phyloP scores from a whole-genome alignment of 345 rosid species.

The Nephelium lappaceum region DNA sequence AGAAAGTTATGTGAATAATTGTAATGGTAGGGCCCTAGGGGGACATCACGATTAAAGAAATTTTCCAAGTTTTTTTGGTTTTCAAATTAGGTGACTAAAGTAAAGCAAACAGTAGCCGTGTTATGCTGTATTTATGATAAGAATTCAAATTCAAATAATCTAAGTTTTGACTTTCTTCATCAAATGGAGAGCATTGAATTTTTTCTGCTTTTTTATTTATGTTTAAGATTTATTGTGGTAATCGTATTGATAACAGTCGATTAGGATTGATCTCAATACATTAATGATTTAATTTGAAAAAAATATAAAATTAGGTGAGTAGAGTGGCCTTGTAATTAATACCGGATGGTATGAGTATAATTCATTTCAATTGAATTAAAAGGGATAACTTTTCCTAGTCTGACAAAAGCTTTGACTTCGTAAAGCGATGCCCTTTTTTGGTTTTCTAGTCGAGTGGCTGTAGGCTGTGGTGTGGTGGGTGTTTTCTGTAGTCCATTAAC shows the following conservation, averaged over 20 bases:
- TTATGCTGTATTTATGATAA: too few species aligned
- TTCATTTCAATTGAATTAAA: too few species aligned
- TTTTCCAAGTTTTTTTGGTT: conserved; percentile 10
- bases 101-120: too few species aligned
- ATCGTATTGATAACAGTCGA: too few species aligned
- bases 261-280: too few species aligned
- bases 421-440: neutral
- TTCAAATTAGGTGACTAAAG: neutral
- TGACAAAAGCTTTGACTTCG: neutral
- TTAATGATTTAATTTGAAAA: neutral
- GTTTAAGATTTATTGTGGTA: too few species aligned
- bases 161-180: too few species aligned
- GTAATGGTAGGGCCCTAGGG: conserved; percentile 9
- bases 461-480: neutral
- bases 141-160: too few species aligned
- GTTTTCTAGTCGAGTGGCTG: neutral
- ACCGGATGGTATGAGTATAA: neutral
- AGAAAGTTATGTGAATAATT: conserved; percentile 13
- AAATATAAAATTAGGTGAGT: conserved; percentile 8
- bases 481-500: neutral
- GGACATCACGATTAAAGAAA: neutral
- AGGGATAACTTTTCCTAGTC: neutral
- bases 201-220: too few species aligned
- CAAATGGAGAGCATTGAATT: too few species aligned
- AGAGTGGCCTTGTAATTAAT: conserved; percentile 4